Evolutionary conservation across 768 basidiomycete species (phyloP), one percentile per base, ranked within the genome.

Genomic region (Leucocoprinus sp.): DNA sequence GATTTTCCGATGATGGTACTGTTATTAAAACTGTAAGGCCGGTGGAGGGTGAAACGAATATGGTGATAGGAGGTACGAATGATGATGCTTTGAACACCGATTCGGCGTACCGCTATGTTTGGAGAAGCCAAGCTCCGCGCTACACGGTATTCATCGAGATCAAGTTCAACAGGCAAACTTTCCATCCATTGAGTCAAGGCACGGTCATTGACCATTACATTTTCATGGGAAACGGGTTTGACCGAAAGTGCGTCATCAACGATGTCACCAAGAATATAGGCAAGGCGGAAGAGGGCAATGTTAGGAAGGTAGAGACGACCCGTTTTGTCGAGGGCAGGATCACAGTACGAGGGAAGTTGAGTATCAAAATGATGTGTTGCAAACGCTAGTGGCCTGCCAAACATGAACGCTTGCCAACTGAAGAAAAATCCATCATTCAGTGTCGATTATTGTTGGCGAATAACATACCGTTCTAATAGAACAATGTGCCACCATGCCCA

Each of bases 401-500:
- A 85, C 74, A 88, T 75, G 64, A 91, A 90, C 0, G 86, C 83
- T 58, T 90, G 86, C 88, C 88, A 91, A 52, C 86, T 87, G 53
- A 15, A 49, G n/a, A n/a, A n/a, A n/a, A 44, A 26, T 26, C 15
- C 33, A 26, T 26, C 31, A 31, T 15, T 45, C 17, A 36, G 50
- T 22, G 53, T 52, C 38, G 41, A 35, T 19, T 50, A 24, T 38
- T 39, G 50, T 9, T 42, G 37, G 35, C 42, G 11, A 26, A 5
- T 43, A 19, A 42, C 75, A 27, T 42, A 84, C 85, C 86, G 71
- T 66, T 90, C 88, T 24, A 89, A 70, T 42, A 87, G 67, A 28
- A 91, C 63, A 50, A 87, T 85, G 61, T 91, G 85, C 88, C 88
- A 91, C 88, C 88, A 91, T 5, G 85, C 84, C 88, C 88, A 90